Base-by-base conservation (phyloP, 2,329 filamentous ascomycete genomes). In the Cladosporium sp. region DNA sequence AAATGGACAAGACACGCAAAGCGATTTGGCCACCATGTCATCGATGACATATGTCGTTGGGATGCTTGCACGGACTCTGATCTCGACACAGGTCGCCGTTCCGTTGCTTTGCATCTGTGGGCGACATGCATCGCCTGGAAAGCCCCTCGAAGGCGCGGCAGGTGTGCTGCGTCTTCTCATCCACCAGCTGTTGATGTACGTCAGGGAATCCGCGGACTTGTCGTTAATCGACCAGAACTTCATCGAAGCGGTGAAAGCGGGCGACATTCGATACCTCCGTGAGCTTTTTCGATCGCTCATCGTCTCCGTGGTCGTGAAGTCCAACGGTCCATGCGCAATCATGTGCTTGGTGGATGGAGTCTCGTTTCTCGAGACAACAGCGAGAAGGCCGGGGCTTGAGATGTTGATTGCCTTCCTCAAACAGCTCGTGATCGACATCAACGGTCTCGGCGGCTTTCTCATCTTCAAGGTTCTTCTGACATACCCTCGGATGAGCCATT, bases 271-370 rank as follows among this genome's bases (percentile, higher is more conserved):
- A 11, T 36, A 46, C 20, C 42, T 46, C 2, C 16, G 42, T 30
- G 42, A 35, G 30, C 42, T 46, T 8, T 46, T 46, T 16, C 15
- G 42, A 11, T 36, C 30, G 11, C 18, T 46, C 3, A 38, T 46
- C 30, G 33, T 46, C 7, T 33, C 42, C 12, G 9, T 22, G 15
- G 42, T 46, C 29, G n/a, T 6, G 7, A 16, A 4, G 7, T 12
- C 20, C 29, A 35, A 19, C 6, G 9, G 9, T 6, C 42, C 42
- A 18, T 36, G 15, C 30, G 19, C 30, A 38, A 13, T 36, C 16
- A 30, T 46, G 33, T 46, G 42, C 15, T 36, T 46, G 30, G 30
- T 46, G 16, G 42, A 46, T 13, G 42, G 42, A 16, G n/a, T 46
- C 8, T 46, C 42, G 7, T 36, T 46, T 13, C 42, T 46, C 27